Evolutionary conservation across 2,329 filamentous ascomycete genomes (phyloP), one percentile per base, ranked within the genome.

Genomic region (Calonectria naviculata): DNA sequence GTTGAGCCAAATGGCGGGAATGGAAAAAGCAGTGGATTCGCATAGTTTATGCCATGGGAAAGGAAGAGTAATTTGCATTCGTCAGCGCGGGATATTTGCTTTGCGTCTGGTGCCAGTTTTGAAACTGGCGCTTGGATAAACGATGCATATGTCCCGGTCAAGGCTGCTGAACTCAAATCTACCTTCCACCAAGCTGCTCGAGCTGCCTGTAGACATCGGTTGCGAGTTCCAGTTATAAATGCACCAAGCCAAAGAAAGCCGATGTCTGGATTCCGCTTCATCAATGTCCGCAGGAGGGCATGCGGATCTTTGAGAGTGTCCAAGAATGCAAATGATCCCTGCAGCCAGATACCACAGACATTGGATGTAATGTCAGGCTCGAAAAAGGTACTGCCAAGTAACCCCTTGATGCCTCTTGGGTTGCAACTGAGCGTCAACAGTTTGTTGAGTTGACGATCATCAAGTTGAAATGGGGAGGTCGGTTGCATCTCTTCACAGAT

Each of bases 391-490:
- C 75, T 78, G 12, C 21, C 41, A 2, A 77, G 47, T 17, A 78
- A 67, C 12, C 71, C 65, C 44, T 74, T 75, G 2, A 68, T 21
- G 5, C 73, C 72, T 19, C 62, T 69, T 4, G 67, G 31, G 47
- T 75, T 78, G 44, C 70, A 77, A 31, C 71, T 75, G 2, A 78
- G 61, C 13, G 74, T 77, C n/a, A 76, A 26, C 15, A 76, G 71
- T 56, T 56, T 66, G 63, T 75, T 74, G 24, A 78, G 36, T 54
- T 72, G 71, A 15, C 24, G 0, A 1, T 26, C 17, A 9, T 54
- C 2, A 7, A 52, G 41, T 15, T 64, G 26, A 7, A 36, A 34
- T 2, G 65, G 38, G 19, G 47, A 10, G 12, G 34, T 13, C 4
- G 31, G 17, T 24, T 0, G 19, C 6, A 6, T 4, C 6, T 4